Evolutionary conservation across 1,284 basidiomycete species (phyloP).

Genomic region (Ganoderma meredithae): DNA sequence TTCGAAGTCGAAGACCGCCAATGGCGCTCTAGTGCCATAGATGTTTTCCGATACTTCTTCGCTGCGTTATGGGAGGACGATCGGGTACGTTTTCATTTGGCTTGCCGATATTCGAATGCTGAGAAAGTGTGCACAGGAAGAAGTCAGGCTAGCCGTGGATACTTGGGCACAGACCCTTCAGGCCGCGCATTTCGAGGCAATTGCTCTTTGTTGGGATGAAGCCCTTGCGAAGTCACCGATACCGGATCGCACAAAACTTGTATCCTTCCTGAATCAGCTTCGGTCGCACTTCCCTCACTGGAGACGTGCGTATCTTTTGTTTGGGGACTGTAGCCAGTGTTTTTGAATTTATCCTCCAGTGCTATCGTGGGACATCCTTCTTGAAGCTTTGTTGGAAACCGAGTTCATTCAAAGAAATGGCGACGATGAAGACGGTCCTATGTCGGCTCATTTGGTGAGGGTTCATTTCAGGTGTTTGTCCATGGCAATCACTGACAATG

Average conservation of each 20-base stretch:
- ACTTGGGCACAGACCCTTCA: conserved; percentile 65
- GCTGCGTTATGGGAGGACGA: conserved; percentile 69
- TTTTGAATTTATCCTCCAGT: conserved; percentile 47
- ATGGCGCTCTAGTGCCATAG: conserved; percentile 66
- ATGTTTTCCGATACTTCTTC: conserved; percentile 68
- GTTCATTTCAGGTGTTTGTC: neutral
- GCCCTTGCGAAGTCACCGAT: conserved; percentile 61
- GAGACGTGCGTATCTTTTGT: conserved; percentile 52
- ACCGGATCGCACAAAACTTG: conserved; percentile 60
- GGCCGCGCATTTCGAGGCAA: conserved; percentile 66
- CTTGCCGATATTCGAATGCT: neutral
- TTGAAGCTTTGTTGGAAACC: conserved; percentile 64
- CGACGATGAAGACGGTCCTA: conserved; percentile 48
- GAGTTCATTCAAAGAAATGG: conserved; percentile 52
- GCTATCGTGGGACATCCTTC: conserved; percentile 65
- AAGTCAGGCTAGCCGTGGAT: conserved; percentile 63
- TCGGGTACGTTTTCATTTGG: conserved; percentile 47
- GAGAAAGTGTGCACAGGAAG: conserved; percentile 55
- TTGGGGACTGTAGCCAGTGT: neutral
- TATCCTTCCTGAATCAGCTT: conserved; percentile 69
- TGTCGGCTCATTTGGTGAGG: conserved; percentile 53
- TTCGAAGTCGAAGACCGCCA: conserved; percentile 69
- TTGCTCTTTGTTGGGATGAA: conserved; percentile 72
- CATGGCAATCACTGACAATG: conserved; percentile 1
- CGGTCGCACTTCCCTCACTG: conserved; percentile 69